These are phyloP conservation scores for Kalmusia sp. DNA, from an alignment of 2,329 filamentous ascomycete genomes.

Conservation along the genomic window DNA sequence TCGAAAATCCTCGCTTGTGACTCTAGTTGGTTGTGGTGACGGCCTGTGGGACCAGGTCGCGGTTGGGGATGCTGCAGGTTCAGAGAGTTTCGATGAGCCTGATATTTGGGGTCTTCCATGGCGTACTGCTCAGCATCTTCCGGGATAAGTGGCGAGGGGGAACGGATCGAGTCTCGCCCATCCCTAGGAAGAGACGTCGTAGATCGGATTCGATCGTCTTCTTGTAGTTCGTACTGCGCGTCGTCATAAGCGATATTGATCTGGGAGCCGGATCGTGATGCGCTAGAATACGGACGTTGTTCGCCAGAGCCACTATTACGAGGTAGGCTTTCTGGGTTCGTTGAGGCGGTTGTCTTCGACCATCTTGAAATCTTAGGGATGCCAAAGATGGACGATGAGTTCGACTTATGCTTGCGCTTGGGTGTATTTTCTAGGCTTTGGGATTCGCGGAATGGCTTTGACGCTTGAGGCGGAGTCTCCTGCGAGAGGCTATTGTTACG, in stretches of 20 bases:
- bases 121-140: conserved; percentile 55
- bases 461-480: conserved; percentile 62
- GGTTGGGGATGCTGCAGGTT: conserved; percentile 83
- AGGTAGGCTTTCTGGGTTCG: conserved; percentile 76
- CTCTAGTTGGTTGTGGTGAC: conserved; percentile 77
- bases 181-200: conserved; percentile 41
- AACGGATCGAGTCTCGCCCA: conserved; percentile 37
- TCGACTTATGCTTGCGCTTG: conserved; percentile 85
- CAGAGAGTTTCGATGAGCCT: conserved; percentile 80
- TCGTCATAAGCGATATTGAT: conserved; percentile 68
- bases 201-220: conserved; percentile 61
- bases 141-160: conserved; percentile 59
- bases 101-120: conserved; percentile 75
- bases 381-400: conserved; percentile 75
- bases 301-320: conserved; percentile 66
- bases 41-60: conserved; percentile 73
- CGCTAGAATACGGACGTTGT: conserved; percentile 67
- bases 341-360: conserved; percentile 95
- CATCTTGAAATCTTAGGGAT: conserved; percentile 91
- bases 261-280: conserved; percentile 82
- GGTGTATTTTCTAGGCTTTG: conserved; percentile 83
- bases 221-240: conserved; percentile 67
- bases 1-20: conserved; percentile 74
- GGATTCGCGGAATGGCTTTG: conserved; percentile 46
- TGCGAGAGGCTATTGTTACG: conserved; percentile 44